phyloP scores from a whole-genome alignment of 164 flowering plant species.

The Stephania yunnanensis region DNA sequence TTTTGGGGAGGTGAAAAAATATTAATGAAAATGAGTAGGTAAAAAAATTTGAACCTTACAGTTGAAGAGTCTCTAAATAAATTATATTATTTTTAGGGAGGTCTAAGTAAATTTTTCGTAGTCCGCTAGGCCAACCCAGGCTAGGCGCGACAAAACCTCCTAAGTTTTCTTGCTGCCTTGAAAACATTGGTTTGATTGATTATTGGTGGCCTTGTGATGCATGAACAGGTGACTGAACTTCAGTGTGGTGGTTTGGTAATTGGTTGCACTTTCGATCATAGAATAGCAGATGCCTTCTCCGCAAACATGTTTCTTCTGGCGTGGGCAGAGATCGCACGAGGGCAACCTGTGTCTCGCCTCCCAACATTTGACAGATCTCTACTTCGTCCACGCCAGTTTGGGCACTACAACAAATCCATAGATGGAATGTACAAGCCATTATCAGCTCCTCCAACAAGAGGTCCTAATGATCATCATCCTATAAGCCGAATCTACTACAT shows the following conservation, averaged over 20 bases:
- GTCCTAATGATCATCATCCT: neutral
- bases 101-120: no score
- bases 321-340: constrained; percentile 38
- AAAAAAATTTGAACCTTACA: no score
- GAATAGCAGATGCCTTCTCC: constrained; percentile 55
- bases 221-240: constrained; percentile 29
- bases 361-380: constrained; percentile 20
- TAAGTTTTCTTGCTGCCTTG: no score
- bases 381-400: constrained; percentile 20
- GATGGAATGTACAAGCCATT: constrained; percentile 23
- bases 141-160: no score
- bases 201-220: no score
- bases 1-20: no score
- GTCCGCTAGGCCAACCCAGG: no score
- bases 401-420: constrained; percentile 9
- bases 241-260: constrained; percentile 50
- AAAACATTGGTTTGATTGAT: no score
- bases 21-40: no score
- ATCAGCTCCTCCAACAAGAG: constrained; percentile 6
- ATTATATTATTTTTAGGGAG: no score
- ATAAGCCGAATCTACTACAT: constrained; percentile 32
- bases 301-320: constrained; percentile 42
- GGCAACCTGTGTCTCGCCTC: constrained; percentile 8
- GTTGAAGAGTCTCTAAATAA: no score
- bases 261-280: constrained; percentile 48